Evolutionary conservation across 176 grass and related monocot species (phyloP).

Genomic region (Thinopyrum elongatum): DNA sequence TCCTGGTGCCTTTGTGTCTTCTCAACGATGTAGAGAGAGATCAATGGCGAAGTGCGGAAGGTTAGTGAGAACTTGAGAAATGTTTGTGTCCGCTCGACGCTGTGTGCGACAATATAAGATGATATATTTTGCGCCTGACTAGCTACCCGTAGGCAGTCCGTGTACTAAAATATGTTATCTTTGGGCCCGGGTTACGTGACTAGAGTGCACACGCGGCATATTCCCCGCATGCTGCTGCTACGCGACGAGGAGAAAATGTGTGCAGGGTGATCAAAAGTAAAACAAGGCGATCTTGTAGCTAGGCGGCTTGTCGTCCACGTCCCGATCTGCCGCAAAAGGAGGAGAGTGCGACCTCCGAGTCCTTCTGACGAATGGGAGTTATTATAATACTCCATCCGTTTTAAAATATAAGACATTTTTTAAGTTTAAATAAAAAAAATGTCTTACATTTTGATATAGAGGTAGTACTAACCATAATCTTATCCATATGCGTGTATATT

Average conservation of each 20-base stretch:
- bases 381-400: too few relatives aligned
- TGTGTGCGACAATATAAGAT: not conserved
- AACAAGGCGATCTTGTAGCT: not conserved
- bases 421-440: too few relatives aligned
- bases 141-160: not conserved
- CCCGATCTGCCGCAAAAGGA: not conserved
- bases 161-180: slow-evolving; percentile 28
- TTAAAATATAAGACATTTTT: too few relatives aligned
- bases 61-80: not conserved
- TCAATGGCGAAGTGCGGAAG: not conserved
- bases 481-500: too few relatives aligned
- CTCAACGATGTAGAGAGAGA: not conserved
- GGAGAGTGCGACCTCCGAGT: not conserved
- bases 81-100: slow-evolving; percentile 27
- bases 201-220: not conserved
- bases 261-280: not conserved
- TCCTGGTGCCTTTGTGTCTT: not conserved
- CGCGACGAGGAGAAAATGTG: slow-evolving; percentile 4
- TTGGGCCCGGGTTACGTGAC: not conserved
- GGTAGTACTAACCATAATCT: too few relatives aligned
- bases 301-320: not conserved
- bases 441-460: too few relatives aligned
- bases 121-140: not conserved
- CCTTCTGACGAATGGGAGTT: not conserved
- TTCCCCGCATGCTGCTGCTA: slow-evolving; percentile 2